Conservation (phyloP, 495 filamentous ascomycete species). For the Clohesyomyces aquaticus region DNA sequence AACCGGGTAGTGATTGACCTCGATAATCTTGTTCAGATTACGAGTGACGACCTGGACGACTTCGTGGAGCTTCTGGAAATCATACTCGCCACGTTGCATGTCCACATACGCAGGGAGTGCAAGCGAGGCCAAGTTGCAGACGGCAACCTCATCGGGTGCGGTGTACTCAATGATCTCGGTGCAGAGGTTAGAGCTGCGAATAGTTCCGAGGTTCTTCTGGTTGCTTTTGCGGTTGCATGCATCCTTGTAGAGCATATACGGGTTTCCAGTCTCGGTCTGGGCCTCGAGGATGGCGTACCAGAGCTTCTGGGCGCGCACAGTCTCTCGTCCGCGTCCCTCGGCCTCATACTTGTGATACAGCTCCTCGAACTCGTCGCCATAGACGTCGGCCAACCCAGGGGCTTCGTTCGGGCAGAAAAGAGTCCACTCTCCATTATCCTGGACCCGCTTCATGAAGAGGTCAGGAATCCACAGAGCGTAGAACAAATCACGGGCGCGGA, state of each 20-base stretch:
- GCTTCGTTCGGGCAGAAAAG: slow-evolving; percentile 97
- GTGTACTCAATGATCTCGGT: slow-evolving; percentile 98
- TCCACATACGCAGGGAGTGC: slow-evolving; percentile 90
- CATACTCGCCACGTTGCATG: slow-evolving; percentile 75
- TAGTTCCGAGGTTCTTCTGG: slow-evolving; percentile 98
- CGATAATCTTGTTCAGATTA: slow-evolving; percentile 97
- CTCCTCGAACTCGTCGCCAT: slow-evolving; percentile 94
- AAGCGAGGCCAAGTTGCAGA: slow-evolving; percentile 95
- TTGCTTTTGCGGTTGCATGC: slow-evolving; percentile 98
- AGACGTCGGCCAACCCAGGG: slow-evolving; percentile 91
- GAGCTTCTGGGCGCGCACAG: slow-evolving; percentile 95
- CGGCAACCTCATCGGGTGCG: slow-evolving; percentile 95
- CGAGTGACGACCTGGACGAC: slow-evolving; percentile 85
- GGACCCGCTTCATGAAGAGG: slow-evolving; percentile 99
- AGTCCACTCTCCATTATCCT: slow-evolving; percentile 93
- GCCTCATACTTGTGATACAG: slow-evolving; percentile 86
- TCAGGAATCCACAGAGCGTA: slow-evolving; percentile 98
- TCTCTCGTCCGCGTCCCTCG: slow-evolving; percentile 85
- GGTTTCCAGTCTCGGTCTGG: slow-evolving; percentile 97
- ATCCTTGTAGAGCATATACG: slow-evolving; percentile 99
- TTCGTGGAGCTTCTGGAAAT: slow-evolving; percentile 94
- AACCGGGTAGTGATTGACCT: slow-evolving; percentile 96
- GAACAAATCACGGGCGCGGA: slow-evolving; percentile 96
- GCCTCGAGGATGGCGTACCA: slow-evolving; percentile 98
- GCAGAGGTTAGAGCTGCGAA: slow-evolving; percentile 97